phyloP scores from a whole-genome alignment of 768 basidiomycete species.

The Russula sp. region DNA sequence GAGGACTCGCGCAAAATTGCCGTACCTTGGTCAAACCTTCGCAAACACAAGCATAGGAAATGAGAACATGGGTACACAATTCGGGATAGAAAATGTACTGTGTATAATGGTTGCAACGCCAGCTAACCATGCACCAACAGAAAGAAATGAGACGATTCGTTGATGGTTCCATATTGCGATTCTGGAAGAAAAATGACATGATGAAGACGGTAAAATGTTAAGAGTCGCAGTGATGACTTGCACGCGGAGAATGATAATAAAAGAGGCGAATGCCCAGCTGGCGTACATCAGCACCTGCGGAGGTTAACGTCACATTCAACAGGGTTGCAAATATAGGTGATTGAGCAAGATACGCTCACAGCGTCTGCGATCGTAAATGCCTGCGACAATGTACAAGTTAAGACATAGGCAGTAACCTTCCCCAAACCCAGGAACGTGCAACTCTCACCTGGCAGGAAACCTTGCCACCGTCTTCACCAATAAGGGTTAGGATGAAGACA shows the following conservation, averaged over 20 bases:
- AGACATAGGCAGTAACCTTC: background rate
- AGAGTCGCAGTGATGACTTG: background rate
- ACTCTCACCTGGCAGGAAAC: background rate
- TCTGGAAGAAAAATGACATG: background rate
- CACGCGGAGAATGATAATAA: slow-evolving; percentile 6
- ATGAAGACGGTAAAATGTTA: background rate
- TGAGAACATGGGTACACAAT: background rate
- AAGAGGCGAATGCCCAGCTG: background rate
- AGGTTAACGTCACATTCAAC: background rate
- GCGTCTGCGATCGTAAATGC: background rate
- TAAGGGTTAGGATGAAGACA: background rate
- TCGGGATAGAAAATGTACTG: background rate
- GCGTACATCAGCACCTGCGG: background rate
- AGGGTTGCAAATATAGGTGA: background rate
- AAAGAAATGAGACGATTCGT: background rate
- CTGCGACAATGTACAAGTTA: background rate
- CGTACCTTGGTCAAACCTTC: slow-evolving; percentile 1
- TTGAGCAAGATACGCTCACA: background rate
- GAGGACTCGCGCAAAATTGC: background rate
- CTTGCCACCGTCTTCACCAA: background rate
- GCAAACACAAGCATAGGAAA: background rate
- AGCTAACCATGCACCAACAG: background rate
- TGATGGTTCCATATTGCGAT: background rate
- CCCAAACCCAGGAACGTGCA: background rate
- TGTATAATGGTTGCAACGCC: background rate